Conservation (phyloP, 495 filamentous ascomycete genomes). For the Xylaria cubensis region DNA sequence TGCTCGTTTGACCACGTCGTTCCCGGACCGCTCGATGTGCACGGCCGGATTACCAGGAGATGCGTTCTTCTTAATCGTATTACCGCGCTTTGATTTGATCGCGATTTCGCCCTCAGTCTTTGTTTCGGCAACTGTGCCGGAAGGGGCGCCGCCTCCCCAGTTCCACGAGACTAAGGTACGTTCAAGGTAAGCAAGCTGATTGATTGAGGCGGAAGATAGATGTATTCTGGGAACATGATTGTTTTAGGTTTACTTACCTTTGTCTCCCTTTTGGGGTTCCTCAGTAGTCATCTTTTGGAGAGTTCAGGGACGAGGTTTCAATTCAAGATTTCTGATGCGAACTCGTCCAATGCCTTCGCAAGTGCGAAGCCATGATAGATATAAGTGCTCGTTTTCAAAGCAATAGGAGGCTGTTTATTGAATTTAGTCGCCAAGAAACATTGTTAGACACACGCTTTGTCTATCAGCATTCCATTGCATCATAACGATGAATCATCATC, state of each 20-base stretch:
- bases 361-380: background rate
- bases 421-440: background rate
- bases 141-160: slow-evolving; percentile 59
- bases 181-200: background rate
- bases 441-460: background rate
- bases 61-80: slow-evolving; percentile 66
- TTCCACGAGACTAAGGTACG: slow-evolving; percentile 61
- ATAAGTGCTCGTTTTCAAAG: too few relatives aligned
- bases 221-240: background rate
- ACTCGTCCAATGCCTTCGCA: background rate
- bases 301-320: background rate
- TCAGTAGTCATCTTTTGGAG: slow-evolving; percentile 13
- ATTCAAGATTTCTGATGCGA: background rate
- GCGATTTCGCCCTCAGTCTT: slow-evolving; percentile 62
- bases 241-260: slow-evolving; percentile 28
- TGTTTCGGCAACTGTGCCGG: slow-evolving; percentile 64
- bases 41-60: slow-evolving; percentile 64
- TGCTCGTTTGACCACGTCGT: slow-evolving; percentile 69
- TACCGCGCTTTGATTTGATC: slow-evolving; percentile 65
- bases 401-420: background rate
- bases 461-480: slow-evolving; percentile 21
- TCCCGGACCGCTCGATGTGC: slow-evolving; percentile 60
- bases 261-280: slow-evolving; percentile 33
- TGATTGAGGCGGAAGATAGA: background rate
- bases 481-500: slow-evolving; percentile 39